Evolutionary conservation across 495 filamentous ascomycete genomes (phyloP).

Genomic region (Penicillium tannophilum): DNA sequence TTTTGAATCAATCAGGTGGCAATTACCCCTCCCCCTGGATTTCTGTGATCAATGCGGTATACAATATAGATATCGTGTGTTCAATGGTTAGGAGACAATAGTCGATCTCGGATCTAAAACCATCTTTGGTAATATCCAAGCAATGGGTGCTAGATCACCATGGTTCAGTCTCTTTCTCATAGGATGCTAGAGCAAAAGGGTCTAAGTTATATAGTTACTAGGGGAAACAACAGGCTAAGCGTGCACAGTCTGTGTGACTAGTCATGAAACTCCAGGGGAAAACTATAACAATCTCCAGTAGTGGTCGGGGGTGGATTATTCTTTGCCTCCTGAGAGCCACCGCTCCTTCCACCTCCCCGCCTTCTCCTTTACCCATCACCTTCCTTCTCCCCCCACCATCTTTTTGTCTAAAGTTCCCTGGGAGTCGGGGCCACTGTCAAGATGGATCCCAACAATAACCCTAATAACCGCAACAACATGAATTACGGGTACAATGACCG

Average conservation of each 20-base stretch:
- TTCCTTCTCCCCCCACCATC: constrained; percentile 15
- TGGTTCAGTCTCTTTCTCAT: background rate
- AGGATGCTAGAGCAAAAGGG: background rate
- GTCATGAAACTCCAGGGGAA: constrained; percentile 2
- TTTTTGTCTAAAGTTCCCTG: constrained; percentile 15
- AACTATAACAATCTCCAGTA: background rate
- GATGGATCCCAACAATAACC: constrained; percentile 55
- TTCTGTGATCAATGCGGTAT: background rate
- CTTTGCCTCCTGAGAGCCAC: constrained; percentile 39
- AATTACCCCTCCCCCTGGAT: constrained; percentile 11
- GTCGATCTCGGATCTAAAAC: constrained; percentile 12
- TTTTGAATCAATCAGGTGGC: background rate
- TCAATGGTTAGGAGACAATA: constrained; percentile 8
- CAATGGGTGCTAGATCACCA: background rate
- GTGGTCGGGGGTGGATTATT: constrained; percentile 18
- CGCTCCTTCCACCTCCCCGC: constrained; percentile 37
- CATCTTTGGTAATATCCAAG: constrained; percentile 1
- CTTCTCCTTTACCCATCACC: constrained; percentile 29
- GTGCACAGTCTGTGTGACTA: background rate
- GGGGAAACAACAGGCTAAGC: background rate
- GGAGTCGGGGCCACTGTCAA: constrained; percentile 25
- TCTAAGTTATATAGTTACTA: background rate
- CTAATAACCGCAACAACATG: constrained; percentile 61
- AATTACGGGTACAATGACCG: constrained; percentile 70
- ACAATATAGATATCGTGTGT: background rate